Base-by-base conservation (phyloP, 2,329 filamentous ascomycete genomes). In the Fusarium nodosum region DNA sequence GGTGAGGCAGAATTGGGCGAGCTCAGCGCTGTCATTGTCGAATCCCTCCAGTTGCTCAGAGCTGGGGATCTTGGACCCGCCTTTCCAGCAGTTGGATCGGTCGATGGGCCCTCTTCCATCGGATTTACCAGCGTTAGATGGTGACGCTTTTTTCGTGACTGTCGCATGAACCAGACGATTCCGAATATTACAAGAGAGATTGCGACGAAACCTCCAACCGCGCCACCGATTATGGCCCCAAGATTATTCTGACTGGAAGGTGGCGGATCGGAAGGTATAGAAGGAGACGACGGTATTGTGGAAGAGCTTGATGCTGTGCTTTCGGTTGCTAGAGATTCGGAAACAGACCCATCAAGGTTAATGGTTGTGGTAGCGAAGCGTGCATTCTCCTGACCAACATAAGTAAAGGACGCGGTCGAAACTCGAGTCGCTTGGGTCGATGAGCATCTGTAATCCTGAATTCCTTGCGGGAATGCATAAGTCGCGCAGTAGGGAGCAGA, bases 401-500 rank as follows among this genome's bases (percentile, higher is more conserved):
- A 61, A 2, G 58, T 61, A 34, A 61, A 61, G 2, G 12, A 24
- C 8, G 12, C 58, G 7, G 24, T 61, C 12, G 52, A 42, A 20
- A 15, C 58, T 45, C 45, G 33, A 33, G 38, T 56, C 8, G 7
- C 50, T 1, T 20, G 39, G 7, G 58, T 61, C 3, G 41, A n/a
- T 16, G 26, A 50, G 24, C 60, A 63, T 54, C 55, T 54, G 34
- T 34, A 63, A 26, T 63, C 60, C 22, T 15, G 3, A 2, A 63
- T 44, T 31, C 30, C 36, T 2, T 45, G 18, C 33, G 60, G 55
- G 2, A 20, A 63, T 11, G 18, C 36, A 18, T 63, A 63, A 1
- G 60, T 63, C 4, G 30, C 48, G 3, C 60, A 63, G n/a, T 63
- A 55, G n/a, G 60, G 41, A 30, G 55, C 44, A 7, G 55, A 53